A percentile compares a stretch with the other conserved stretches of the same genome.
Conservation (phyloP, 108 stramenopile genomes). For the Nitzschia sp. region DNA sequence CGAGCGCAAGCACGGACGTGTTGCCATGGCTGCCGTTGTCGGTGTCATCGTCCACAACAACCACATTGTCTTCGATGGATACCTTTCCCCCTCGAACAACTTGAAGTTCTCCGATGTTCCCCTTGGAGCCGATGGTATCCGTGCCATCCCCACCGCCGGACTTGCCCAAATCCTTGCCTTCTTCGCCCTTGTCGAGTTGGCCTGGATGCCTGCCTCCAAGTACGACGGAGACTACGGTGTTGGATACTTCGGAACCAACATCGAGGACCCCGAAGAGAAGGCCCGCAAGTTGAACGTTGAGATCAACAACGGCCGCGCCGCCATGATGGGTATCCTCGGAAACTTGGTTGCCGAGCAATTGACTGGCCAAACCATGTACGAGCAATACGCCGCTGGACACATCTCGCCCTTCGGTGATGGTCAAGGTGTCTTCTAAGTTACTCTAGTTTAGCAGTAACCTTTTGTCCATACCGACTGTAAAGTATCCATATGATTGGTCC, state of each 20-base stretch:
- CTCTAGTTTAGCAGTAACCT: not conserved
- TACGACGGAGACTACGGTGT: conserved; percentile 79
- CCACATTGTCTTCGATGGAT: conserved; percentile 50
- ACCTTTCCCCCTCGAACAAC: conserved; percentile 48
- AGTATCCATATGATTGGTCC: too few species aligned
- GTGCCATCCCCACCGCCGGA: conserved; percentile 68
- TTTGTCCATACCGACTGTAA: not conserved
- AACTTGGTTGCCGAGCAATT: conserved; percentile 74
- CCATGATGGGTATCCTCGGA: conserved; percentile 62
- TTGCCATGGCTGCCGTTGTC: conserved; percentile 78
- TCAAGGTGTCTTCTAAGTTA: conserved; percentile 50
- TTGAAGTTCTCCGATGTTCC: conserved; percentile 79
- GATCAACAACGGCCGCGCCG: conserved; percentile 24
- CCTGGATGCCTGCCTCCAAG: conserved; percentile 53
- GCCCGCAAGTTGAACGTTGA: conserved; percentile 59
- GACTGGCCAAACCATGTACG: conserved; percentile 53
- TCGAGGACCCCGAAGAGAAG: conserved; percentile 59
- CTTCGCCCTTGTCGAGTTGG: conserved; percentile 75
- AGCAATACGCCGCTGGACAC: conserved; percentile 56
- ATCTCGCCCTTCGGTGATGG: conserved; percentile 63
- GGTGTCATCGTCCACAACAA: conserved; percentile 58
- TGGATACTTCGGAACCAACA: conserved; percentile 52
- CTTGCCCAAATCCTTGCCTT: conserved; percentile 78
- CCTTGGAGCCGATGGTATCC: conserved; percentile 74
- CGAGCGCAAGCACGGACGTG: conserved; percentile 76